Evolutionary conservation across 257 asterid species (phyloP).

Genomic region (Anisodus acutangulus): DNA sequence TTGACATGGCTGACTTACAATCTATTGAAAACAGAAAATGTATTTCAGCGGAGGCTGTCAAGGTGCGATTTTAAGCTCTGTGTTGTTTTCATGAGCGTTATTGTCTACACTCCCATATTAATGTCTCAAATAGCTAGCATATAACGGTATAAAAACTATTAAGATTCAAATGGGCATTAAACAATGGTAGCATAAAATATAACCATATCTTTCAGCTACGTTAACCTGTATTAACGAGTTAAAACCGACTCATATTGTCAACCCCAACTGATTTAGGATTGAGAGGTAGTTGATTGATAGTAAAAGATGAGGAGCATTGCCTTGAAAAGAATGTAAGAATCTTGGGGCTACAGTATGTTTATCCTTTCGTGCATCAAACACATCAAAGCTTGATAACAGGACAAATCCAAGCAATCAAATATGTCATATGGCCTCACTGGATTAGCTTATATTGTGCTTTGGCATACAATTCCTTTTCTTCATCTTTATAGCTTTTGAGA

Average conservation of each 20-base stretch:
- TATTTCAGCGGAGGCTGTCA: slow-evolving; percentile 56
- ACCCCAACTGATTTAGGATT: slow-evolving; percentile 4
- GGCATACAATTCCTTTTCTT: neutral
- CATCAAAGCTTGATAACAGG: neutral
- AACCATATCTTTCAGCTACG: neutral
- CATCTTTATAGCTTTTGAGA: neutral
- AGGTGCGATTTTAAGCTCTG: slow-evolving; percentile 51
- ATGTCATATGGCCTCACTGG: neutral
- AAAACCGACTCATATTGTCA: neutral
- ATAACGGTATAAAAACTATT: neutral
- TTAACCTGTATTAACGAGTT: neutral
- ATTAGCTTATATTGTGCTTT: neutral
- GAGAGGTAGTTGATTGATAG: neutral
- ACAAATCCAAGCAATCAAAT: neutral
- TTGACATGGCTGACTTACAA: slow-evolving; percentile 57
- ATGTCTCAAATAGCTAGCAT: neutral
- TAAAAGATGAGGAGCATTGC: neutral
- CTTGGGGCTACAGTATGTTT: neutral
- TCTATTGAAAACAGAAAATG: slow-evolving; percentile 58
- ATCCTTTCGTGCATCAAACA: neutral
- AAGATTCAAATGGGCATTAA: slow-evolving; percentile 6
- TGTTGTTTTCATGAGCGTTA: slow-evolving; percentile 2
- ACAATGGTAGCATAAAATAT: neutral
- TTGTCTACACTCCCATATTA: slow-evolving; percentile 16
- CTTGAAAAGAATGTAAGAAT: neutral